Conservation (phyloP, 352 stramenopile species). For the Pythium folliculosum region DNA sequence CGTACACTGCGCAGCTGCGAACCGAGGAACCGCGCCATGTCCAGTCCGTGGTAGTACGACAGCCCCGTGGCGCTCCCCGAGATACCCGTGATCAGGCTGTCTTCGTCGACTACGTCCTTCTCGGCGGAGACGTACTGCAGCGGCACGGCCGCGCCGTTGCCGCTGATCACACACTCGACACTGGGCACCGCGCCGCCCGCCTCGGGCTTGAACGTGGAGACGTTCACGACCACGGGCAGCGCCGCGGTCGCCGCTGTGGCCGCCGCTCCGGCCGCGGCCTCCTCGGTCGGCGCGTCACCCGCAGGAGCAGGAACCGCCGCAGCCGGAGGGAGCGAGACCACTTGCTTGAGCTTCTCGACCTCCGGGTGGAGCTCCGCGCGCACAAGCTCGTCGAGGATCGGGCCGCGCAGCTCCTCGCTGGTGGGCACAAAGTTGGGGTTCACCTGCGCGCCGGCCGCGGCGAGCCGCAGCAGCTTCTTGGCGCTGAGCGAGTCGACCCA, state of each 20-base stretch:
- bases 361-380: constrained; percentile 34
- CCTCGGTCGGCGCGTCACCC: not conserved
- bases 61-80: constrained; percentile 6
- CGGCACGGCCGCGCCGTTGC: constrained; percentile 38
- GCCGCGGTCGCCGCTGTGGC: not conserved
- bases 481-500: constrained; percentile 58
- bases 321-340: constrained; percentile 15
- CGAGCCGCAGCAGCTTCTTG: constrained; percentile 49
- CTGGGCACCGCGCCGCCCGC: constrained; percentile 18
- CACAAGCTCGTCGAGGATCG: constrained; percentile 45
- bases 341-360: constrained; percentile 43
- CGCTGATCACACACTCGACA: constrained; percentile 44
- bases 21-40: constrained; percentile 53
- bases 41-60: constrained; percentile 48
- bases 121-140: constrained; percentile 34
- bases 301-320: not conserved
- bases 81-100: constrained; percentile 18
- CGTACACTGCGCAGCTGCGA: constrained; percentile 37
- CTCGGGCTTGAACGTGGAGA: constrained; percentile 21
- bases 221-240: constrained; percentile 45
- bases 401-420: constrained; percentile 39
- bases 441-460: constrained; percentile 16
- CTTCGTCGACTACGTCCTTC: constrained; percentile 26
- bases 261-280: not conserved
- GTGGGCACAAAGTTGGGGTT: constrained; percentile 34